These are phyloP conservation scores for Coemansia sp. DNA, from an alignment of 192 early-diverging fungal genomes.

Conservation along the genomic window DNA sequence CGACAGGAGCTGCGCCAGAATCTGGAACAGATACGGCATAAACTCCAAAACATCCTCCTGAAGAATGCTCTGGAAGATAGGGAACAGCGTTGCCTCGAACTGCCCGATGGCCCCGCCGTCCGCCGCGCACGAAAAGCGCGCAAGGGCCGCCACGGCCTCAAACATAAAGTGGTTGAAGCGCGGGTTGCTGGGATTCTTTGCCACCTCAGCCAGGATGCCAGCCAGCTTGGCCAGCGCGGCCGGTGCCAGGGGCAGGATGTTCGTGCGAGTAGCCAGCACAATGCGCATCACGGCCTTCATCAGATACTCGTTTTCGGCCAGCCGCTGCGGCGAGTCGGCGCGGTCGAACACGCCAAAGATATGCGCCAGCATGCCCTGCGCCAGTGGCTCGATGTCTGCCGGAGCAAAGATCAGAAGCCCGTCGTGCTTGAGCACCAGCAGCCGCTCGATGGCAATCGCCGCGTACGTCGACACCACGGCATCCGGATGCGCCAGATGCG, in stretches of 20 bases:
- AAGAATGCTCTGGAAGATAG: conserved; percentile 85
- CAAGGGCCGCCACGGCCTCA: conserved; percentile 85
- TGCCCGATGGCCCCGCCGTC: conserved; percentile 64
- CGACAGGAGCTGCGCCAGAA: conserved; percentile 83
- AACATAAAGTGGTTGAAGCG: conserved; percentile 97
- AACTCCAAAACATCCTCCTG: conserved; percentile 86
- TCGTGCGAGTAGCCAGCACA: conserved; percentile 70
- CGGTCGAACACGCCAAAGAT: conserved; percentile 76
- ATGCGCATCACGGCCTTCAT: conserved; percentile 93
- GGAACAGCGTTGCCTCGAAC: conserved; percentile 86
- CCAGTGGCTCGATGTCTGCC: conserved; percentile 66
- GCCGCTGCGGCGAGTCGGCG: conserved; percentile 79
- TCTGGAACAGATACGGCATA: conserved; percentile 95
- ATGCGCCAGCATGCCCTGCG: conserved; percentile 64
- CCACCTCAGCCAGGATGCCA: conserved; percentile 74
- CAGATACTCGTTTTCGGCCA: conserved; percentile 95
- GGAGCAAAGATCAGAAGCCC: conserved; percentile 60
- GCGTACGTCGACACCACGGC: conserved; percentile 90
- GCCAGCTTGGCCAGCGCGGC: conserved; percentile 74
- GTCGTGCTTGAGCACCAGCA: conserved; percentile 75
- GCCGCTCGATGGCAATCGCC: conserved; percentile 85
- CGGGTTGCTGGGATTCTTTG: conserved; percentile 95
- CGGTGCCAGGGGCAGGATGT: conserved; percentile 68
- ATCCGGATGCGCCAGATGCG: conserved; percentile 76
- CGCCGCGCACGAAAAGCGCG: conserved; percentile 75